A percentile compares a stretch with the other conserved stretches of the same genome.
These are phyloP conservation scores for Chlamydomonas sp. DNA, from an alignment of 139 green algal genomes.

Conservation along the genomic window DNA sequence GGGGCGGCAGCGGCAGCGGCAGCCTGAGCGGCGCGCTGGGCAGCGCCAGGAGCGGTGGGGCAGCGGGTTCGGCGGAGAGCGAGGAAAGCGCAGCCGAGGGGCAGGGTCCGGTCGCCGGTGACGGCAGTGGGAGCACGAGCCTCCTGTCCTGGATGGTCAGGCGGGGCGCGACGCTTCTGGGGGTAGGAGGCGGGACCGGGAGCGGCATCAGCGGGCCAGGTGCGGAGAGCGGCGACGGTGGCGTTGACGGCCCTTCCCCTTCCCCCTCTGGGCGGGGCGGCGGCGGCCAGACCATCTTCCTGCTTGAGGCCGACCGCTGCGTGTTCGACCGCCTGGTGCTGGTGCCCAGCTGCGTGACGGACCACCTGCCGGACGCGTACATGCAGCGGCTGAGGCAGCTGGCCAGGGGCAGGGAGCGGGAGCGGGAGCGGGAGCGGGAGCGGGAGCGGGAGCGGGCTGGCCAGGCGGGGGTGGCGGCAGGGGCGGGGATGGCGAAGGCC, in stretches of 20 bases:
- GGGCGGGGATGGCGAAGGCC: neutral
- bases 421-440: neutral
- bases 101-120: no score
- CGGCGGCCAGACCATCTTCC: constrained; percentile 3
- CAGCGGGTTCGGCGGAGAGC: no score
- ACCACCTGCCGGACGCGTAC: constrained; percentile 34
- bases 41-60: no score
- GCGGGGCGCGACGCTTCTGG: no score
- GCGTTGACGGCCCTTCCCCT: neutral
- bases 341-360: constrained; percentile 3
- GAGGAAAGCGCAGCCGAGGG: no score
- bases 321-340: constrained; percentile 31
- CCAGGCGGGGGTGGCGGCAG: neutral
- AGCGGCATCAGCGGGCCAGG: no score
- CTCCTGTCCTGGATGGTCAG: no score
- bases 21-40: neutral
- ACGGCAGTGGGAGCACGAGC: no score
- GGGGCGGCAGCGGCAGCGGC: neutral
- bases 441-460: neutral
- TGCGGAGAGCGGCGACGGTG: neutral
- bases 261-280: no score
- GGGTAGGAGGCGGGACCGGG: no score
- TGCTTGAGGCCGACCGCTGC: constrained; percentile 32
- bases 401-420: neutral
- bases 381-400: constrained; percentile 30